phyloP scores from a whole-genome alignment of 2,329 filamentous ascomycete genomes.

The Alternaria sp. region DNA sequence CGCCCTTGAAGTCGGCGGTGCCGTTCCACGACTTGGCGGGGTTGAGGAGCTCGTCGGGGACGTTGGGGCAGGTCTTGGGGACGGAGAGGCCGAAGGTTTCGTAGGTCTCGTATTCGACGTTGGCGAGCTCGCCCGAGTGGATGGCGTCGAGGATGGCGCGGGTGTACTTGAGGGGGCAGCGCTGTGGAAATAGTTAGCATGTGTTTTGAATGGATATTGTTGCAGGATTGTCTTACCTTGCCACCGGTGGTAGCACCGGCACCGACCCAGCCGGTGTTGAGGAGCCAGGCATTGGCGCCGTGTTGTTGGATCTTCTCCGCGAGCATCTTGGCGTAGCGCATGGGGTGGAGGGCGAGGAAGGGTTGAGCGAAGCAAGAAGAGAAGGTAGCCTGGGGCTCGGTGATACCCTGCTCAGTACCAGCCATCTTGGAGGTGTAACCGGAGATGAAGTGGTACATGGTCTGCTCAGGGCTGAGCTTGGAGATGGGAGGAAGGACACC shows the following conservation, averaged over 20 bases:
- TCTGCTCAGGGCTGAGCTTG: conserved; percentile 92
- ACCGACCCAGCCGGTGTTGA: conserved; percentile 98
- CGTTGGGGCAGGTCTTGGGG: conserved; percentile 88
- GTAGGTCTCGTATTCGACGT: conserved; percentile 93
- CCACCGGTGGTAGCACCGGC: conserved; percentile 88
- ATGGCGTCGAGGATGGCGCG: conserved; percentile 98
- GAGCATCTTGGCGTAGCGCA: conserved; percentile 98
- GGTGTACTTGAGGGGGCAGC: conserved; percentile 98
- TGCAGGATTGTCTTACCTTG: background rate
- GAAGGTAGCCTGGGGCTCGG: conserved; percentile 97
- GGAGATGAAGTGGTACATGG: conserved; percentile 99
- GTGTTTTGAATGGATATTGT: conserved; percentile 7
- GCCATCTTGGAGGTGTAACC: conserved; percentile 99
- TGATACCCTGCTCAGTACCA: conserved; percentile 95
- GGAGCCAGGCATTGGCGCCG: conserved; percentile 95
- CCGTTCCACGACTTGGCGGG: conserved; percentile 92
- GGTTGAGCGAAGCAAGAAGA: conserved; percentile 99
- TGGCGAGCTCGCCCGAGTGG: conserved; percentile 93
- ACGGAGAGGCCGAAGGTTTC: conserved; percentile 96
- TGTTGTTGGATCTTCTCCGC: conserved; percentile 96
- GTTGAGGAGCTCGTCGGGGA: conserved; percentile 92
- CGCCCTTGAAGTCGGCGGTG: conserved; percentile 78
- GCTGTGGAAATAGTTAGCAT: conserved; percentile 68
- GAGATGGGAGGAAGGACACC: conserved; percentile 98
- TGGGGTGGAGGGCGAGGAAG: conserved; percentile 97